Conservation (phyloP, 495 filamentous ascomycete species). For the Trichoderma virens region DNA sequence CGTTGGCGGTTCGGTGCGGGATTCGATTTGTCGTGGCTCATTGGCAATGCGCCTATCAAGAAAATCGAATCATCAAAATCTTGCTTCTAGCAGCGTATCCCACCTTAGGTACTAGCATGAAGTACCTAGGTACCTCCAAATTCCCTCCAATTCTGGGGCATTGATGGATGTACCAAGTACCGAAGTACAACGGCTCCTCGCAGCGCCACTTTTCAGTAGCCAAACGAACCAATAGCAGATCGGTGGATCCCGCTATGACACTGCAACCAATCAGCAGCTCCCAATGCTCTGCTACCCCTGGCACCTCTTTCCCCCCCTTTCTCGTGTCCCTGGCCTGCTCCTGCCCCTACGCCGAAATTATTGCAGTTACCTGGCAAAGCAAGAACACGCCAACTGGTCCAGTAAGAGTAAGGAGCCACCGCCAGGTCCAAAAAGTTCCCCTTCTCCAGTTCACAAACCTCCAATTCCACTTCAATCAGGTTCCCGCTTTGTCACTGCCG, state of each 20-base stretch:
- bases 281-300: conserved; percentile 10
- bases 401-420: conserved; percentile 9
- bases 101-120: conserved; percentile 2
- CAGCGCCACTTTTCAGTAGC: neutral
- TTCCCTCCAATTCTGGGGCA: too few species aligned
- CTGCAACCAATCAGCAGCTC: conserved; percentile 30
- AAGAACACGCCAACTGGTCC: neutral
- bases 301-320: conserved; percentile 32
- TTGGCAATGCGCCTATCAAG: neutral
- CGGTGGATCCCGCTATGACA: conserved; percentile 27
- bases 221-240: conserved; percentile 17
- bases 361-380: neutral
- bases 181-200: neutral
- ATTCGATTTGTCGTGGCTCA: neutral
- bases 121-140: neutral
- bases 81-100: neutral
- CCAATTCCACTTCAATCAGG: neutral
- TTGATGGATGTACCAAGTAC: too few species aligned
- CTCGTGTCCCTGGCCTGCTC: conserved; percentile 19
- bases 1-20: neutral
- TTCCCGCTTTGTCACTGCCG: neutral
- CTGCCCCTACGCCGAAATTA: conserved; percentile 21
- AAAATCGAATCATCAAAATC: conserved; percentile 9
- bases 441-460: conserved; percentile 7
- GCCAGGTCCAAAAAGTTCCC: conserved; percentile 12